These are phyloP conservation scores for Talaromyces sp. DNA, from an alignment of 2,329 filamentous ascomycete genomes.

Conservation along the genomic window DNA sequence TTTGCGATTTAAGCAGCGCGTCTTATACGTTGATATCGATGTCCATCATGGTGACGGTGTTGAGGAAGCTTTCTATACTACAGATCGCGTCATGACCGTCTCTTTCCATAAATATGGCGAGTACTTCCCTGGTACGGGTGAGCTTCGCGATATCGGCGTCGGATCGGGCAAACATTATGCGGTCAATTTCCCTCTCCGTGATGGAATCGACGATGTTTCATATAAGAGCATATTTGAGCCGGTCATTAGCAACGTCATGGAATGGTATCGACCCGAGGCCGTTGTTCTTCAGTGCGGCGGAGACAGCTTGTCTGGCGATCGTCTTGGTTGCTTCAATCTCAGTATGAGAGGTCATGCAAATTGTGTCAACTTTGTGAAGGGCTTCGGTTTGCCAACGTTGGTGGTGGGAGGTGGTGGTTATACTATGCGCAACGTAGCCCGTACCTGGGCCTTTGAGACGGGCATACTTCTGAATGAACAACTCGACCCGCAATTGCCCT, in stretches of 20 bases:
- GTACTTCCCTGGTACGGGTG: slow-evolving; percentile 66
- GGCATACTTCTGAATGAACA: slow-evolving; percentile 79
- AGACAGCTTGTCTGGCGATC: slow-evolving; percentile 62
- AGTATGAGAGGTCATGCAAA: slow-evolving; percentile 67
- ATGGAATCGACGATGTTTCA: slow-evolving; percentile 62
- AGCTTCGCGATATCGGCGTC: slow-evolving; percentile 63
- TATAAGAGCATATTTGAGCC: slow-evolving; percentile 67
- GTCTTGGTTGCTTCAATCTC: slow-evolving; percentile 64
- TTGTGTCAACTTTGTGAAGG: slow-evolving; percentile 64
- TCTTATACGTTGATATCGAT: slow-evolving; percentile 63
- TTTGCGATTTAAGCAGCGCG: slow-evolving; percentile 58
- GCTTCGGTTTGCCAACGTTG: slow-evolving; percentile 60
- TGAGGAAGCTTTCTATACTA: slow-evolving; percentile 67
- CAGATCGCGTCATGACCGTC: slow-evolving; percentile 65
- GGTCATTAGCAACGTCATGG: slow-evolving; percentile 63
- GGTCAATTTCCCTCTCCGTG: slow-evolving; percentile 64
- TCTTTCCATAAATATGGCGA: slow-evolving; percentile 71
- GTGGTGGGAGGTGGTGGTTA: slow-evolving; percentile 65
- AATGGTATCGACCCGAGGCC: slow-evolving; percentile 62
- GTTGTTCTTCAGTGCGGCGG: slow-evolving; percentile 66
- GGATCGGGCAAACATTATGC: slow-evolving; percentile 63
- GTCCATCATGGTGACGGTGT: slow-evolving; percentile 65
- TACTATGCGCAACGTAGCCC: slow-evolving; percentile 61
- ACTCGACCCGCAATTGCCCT: slow-evolving; percentile 78
- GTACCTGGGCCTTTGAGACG: slow-evolving; percentile 63